Conservation (phyloP, 192 early-diverging fungal genomes). For the Geosiphon pyriformis region DNA sequence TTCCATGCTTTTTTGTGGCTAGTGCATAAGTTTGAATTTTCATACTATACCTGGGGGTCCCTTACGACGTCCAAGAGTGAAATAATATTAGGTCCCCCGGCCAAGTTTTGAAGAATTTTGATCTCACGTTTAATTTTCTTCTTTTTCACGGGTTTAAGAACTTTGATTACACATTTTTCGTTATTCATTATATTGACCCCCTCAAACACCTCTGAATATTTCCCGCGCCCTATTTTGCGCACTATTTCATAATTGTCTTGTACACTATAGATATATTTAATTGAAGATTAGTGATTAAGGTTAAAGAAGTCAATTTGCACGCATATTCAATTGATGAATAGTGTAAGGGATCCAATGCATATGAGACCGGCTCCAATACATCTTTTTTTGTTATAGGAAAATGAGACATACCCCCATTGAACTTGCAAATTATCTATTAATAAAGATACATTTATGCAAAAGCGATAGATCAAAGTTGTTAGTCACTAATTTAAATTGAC, state of each 20-base stretch:
- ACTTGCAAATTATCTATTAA: conserved; percentile 69
- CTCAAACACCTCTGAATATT: conserved; percentile 99
- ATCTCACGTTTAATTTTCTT: conserved; percentile 99
- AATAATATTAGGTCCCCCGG: conserved; percentile 91
- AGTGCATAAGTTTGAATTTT: neutral
- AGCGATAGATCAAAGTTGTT: neutral
- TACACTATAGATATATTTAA: conserved; percentile 38
- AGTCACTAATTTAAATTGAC: neutral
- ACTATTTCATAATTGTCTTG: conserved; percentile 98
- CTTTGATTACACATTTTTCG: conserved; percentile 96
- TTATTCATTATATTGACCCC: conserved; percentile 88
- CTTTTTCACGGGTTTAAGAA: conserved; percentile 99
- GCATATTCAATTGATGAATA: neutral
- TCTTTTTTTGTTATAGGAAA: conserved; percentile 4
- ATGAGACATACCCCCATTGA: conserved; percentile 76
- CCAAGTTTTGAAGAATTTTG: conserved; percentile 96
- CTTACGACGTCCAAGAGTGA: conserved; percentile 89
- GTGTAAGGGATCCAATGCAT: neutral
- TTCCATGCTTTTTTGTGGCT: too few relatives aligned
- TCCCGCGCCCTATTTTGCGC: conserved; percentile 95
- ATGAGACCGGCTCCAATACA: neutral
- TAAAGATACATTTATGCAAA: neutral
- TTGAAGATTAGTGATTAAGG: neutral
- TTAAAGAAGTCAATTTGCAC: neutral
- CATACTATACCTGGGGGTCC: conserved; percentile 73